A percentile compares a stretch with the other conserved stretches of the same genome.
Conservation (phyloP, 257 asterid species). For the Haberlea rhodopensis region DNA sequence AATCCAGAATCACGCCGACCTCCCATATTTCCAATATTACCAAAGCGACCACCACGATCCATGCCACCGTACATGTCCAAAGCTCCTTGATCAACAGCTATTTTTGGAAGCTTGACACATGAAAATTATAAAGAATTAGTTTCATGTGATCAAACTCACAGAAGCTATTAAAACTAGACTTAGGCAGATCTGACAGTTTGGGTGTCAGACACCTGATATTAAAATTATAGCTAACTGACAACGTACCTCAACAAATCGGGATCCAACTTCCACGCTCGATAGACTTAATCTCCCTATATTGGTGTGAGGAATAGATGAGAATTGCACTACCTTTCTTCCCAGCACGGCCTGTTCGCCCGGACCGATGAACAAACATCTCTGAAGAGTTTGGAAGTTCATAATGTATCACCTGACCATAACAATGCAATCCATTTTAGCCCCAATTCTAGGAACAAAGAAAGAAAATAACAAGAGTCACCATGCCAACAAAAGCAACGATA, state of each 20-base stretch:
- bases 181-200: neutral
- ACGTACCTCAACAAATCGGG: conserved; percentile 70
- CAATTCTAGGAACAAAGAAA: neutral
- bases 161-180: neutral
- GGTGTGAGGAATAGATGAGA: conserved; percentile 65
- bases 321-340: conserved; percentile 93
- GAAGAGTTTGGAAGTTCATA: conserved; percentile 85
- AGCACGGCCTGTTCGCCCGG: conserved; percentile 99
- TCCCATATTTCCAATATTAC: conserved; percentile 35
- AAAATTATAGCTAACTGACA: neutral
- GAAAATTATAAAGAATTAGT: conserved; percentile 16
- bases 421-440: neutral
- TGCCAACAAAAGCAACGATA: conserved; percentile 18
- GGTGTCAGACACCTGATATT: neutral
- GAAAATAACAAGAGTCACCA: conserved; percentile 13
- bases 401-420: conserved; percentile 68
- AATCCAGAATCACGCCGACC: conserved; percentile 54
- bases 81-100: conserved; percentile 59
- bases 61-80: conserved; percentile 47
- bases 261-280: conserved; percentile 92
- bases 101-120: conserved; percentile 60
- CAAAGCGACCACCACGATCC: conserved; percentile 45
- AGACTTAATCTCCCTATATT: conserved; percentile 60
- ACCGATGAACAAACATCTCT: conserved; percentile 87
- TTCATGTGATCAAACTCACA: neutral